These are phyloP conservation scores for Metarhizium guizhouense DNA, from an alignment of 2,329 filamentous ascomycete genomes.

Conservation along the genomic window DNA sequence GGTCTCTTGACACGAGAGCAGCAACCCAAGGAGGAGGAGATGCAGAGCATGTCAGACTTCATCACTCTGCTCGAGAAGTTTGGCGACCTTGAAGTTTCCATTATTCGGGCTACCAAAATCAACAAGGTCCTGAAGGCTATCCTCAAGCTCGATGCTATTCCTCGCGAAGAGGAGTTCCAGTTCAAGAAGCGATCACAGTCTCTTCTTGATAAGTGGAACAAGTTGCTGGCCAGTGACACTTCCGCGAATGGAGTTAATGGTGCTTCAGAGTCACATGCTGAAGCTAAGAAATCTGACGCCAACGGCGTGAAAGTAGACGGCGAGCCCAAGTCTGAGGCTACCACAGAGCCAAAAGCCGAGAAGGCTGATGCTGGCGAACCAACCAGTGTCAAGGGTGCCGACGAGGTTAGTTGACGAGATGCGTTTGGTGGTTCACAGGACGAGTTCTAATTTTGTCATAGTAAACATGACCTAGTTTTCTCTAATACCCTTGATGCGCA, in stretches of 20 bases:
- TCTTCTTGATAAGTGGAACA: constrained; percentile 84
- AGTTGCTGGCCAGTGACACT: constrained; percentile 57
- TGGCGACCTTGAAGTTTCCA: constrained; percentile 74
- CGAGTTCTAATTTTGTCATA: background rate
- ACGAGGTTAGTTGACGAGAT: constrained; percentile 23
- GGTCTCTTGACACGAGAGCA: constrained; percentile 81
- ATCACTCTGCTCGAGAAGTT: constrained; percentile 72
- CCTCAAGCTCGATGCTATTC: constrained; percentile 76
- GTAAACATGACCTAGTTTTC: background rate
- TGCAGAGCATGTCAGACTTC: constrained; percentile 69
- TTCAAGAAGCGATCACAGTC: constrained; percentile 79
- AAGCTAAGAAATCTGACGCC: constrained; percentile 17
- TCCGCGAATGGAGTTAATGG: constrained; percentile 42
- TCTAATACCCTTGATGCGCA: background rate
- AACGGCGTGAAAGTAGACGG: constrained; percentile 30
- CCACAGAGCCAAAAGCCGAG: constrained; percentile 7
- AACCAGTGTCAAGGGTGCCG: constrained; percentile 12
- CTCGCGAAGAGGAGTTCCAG: constrained; percentile 77
- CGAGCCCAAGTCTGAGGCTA: constrained; percentile 8
- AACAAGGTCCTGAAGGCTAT: constrained; percentile 97
- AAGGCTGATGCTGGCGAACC: constrained; percentile 17
- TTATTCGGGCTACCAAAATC: constrained; percentile 90
- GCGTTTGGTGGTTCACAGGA: background rate
- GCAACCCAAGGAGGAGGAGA: constrained; percentile 77
- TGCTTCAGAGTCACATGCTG: constrained; percentile 12